A percentile compares a stretch with the other conserved stretches of the same genome.
These are phyloP conservation scores for Coniella vitis DNA, from an alignment of 2,329 filamentous ascomycete genomes.

Conservation along the genomic window DNA sequence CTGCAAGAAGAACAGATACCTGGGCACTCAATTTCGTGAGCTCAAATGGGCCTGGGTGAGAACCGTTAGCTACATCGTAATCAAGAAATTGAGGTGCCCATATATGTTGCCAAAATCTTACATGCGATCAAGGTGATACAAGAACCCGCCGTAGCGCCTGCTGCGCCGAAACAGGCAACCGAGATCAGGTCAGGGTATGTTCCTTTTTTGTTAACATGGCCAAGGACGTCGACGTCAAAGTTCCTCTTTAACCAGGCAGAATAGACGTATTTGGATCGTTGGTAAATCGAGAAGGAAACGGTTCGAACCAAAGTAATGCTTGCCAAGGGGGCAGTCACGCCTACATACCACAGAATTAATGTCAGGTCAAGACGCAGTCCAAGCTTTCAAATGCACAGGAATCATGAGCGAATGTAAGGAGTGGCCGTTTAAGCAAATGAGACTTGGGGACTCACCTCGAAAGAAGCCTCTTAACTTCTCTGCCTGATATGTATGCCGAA, in stretches of 20 bases:
- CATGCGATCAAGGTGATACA: conserved; percentile 76
- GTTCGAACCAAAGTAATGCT: conserved; percentile 34
- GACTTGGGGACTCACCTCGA: conserved; percentile 49
- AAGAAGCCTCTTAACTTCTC: conserved; percentile 75
- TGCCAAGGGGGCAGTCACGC: conserved; percentile 72
- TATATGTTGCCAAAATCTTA: conserved; percentile 25
- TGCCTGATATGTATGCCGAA: conserved; percentile 65
- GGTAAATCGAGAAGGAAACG: conserved; percentile 51
- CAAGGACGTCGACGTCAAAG: conserved; percentile 62
- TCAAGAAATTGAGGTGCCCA: too few species aligned
- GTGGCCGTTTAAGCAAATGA: not conserved
- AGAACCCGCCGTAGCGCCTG: conserved; percentile 73
- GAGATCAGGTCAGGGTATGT: conserved; percentile 68
- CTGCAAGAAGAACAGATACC: conserved; percentile 70
- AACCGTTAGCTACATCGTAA: too few species aligned
- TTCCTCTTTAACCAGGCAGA: conserved; percentile 64
- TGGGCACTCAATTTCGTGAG: conserved; percentile 85
- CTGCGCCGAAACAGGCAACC: conserved; percentile 67
- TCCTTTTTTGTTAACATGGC: conserved; percentile 63
- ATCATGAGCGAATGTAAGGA: not conserved
- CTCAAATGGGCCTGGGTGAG: conserved; percentile 81
- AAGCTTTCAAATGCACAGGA: not conserved
- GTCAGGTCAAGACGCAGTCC: conserved; percentile 21
- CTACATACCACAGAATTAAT: conserved; percentile 29
- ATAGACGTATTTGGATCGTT: conserved; percentile 66